Base-by-base conservation (phyloP, 352 stramenopile genomes). In the Pilasporangium apinafurcum region DNA sequence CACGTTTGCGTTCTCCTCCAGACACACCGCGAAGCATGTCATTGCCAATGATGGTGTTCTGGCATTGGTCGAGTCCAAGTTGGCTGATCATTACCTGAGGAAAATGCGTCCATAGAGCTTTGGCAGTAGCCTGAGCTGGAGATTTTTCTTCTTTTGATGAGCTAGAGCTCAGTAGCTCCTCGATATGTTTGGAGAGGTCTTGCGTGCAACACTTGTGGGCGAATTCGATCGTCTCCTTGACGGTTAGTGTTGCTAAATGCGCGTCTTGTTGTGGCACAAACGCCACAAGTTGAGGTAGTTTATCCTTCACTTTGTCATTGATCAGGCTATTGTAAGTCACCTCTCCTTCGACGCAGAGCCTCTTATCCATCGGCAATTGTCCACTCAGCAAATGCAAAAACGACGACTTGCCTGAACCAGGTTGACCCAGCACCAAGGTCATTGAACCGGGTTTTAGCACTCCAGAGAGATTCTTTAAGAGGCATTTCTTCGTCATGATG, bases 201-300 rank as follows among this genome's bases (percentile, higher is more conserved):
- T 47, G 36, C 8, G 53, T 68, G 29, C 73, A 81, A 51, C 76
- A 95, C 39, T 91, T 82, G 51, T 92, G 93, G 5, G 92, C 77
- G 56, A 98, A 97, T 24, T 62, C 61, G 24, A 97, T 77, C 7
- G 88, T 98, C 56, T 98, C 67, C 34, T 59, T 55, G 8, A 80
- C 67, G 4, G 67, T 80, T 2, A 79, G 55, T 12, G 50, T 62
- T 14, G 65, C 48, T 24, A 67, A 65, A 36, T 77, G 65, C 39
- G 40, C 28, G 59, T 97, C 89, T 37, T 70, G 56, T 40, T 77
- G 67, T 18, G 45, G 30, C n/a, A 73, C 56, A 34, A 73, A 78
- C 14, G 62, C 39, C 31, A 55, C 51, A 35, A 76, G 66, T 40
- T 74, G 64, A 27, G 65, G 53, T 18, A 77, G 46, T 3, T 57